phyloP scores from a whole-genome alignment of 257 asterid species.

The Nicotiana benthamiana region DNA sequence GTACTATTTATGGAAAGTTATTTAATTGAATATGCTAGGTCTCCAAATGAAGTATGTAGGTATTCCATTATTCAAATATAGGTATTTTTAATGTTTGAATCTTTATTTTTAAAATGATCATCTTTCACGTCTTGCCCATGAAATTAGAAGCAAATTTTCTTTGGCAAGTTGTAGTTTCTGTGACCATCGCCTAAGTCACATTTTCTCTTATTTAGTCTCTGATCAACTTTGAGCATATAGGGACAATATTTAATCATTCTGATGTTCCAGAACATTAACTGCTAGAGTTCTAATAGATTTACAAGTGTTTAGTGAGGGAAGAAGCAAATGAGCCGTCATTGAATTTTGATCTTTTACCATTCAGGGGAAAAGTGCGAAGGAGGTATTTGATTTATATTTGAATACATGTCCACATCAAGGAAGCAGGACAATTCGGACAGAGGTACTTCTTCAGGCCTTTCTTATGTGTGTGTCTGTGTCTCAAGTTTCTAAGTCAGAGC shows the following conservation, averaged over 20 bases:
- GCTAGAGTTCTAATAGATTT: not conserved
- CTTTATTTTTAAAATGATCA: not conserved
- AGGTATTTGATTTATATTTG: slow-evolving; percentile 58
- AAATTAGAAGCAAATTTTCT: not conserved
- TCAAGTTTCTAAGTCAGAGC: not conserved
- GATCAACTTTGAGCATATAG: not conserved
- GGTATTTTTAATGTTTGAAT: no score
- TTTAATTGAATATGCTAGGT: not conserved
- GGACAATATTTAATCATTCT: not conserved
- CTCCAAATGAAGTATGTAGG: not conserved
- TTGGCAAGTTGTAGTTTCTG: not conserved
- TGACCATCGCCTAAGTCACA: not conserved
- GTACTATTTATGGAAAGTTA: slow-evolving; percentile 20
- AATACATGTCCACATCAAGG: slow-evolving; percentile 94
- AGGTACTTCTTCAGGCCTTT: slow-evolving; percentile 32
- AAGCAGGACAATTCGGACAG: slow-evolving; percentile 92
- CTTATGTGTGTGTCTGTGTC: not conserved
- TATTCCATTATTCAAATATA: not conserved
- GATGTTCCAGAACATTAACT: not conserved
- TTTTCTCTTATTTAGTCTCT: not conserved
- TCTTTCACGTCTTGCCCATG: not conserved
- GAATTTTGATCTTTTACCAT: not conserved
- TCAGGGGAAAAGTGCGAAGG: slow-evolving; percentile 65
- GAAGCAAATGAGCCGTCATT: not conserved
- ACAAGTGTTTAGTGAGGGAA: no score